Percentiles rank a stretch among this genome's conserved stretches.
Evolutionary conservation across 768 basidiomycete species (phyloP).

Genomic region (Pisolithus orientalis): DNA sequence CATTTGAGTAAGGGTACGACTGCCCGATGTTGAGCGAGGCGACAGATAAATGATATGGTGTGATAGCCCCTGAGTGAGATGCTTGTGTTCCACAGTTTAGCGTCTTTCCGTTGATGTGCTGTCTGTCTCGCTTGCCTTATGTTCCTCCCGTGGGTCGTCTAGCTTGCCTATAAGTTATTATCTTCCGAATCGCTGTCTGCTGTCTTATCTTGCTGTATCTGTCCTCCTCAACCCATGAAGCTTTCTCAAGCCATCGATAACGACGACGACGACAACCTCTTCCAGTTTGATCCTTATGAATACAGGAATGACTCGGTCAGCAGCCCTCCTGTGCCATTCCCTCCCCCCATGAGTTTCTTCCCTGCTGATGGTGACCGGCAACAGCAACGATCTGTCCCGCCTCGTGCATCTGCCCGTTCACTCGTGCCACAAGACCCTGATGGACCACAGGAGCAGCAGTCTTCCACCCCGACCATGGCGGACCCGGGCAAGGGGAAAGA

Average conservation of each 20-base stretch:
- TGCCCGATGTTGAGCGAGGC: too few relatives aligned
- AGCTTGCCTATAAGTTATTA: slow-evolving; percentile 3
- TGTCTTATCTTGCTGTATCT: slow-evolving; percentile 8
- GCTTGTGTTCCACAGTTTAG: too few relatives aligned
- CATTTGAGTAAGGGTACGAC: too few relatives aligned
- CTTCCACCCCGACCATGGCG: slow-evolving; percentile 8
- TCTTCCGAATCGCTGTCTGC: slow-evolving; percentile 5
- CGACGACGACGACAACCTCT: slow-evolving; percentile 45
- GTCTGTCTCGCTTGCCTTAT: slow-evolving; percentile 3
- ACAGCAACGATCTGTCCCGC: slow-evolving; percentile 3
- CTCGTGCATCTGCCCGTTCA: background rate
- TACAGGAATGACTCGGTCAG: background rate
- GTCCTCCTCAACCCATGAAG: slow-evolving; percentile 32
- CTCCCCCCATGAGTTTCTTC: slow-evolving; percentile 6
- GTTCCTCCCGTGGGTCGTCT: background rate
- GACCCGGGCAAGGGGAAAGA: slow-evolving; percentile 48
- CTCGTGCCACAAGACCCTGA: slow-evolving; percentile 2
- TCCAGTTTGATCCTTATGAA: slow-evolving; percentile 47
- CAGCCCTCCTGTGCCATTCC: background rate
- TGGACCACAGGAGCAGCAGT: slow-evolving; percentile 6
- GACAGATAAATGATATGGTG: too few relatives aligned
- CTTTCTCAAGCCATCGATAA: slow-evolving; percentile 43
- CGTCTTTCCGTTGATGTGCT: too few relatives aligned
- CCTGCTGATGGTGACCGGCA: background rate
- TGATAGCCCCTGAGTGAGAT: too few relatives aligned